Base-by-base conservation (phyloP, 495 filamentous ascomycete species). In the Lepidopterella palustris region DNA sequence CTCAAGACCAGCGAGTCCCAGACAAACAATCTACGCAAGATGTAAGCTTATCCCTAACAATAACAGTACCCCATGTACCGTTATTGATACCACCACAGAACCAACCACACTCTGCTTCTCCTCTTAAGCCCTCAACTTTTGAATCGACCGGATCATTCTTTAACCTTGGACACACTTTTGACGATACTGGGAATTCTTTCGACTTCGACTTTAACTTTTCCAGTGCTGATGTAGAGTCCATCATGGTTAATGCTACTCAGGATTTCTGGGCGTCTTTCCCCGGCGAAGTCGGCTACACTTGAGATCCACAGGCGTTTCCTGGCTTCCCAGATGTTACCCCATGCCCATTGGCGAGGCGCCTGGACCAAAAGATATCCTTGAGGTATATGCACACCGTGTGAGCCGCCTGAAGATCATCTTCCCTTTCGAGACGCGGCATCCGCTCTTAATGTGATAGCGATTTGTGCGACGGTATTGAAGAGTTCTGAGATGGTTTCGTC, bases 181-280 rank as follows among this genome's bases (percentile, higher is more conserved):
- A 24, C 1, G 57, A 64, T 20, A 57, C 57, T 20, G 60, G 45
- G 18, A 57, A n/a, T 13, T 29, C 25, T 4, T 54, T 61, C 31
- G 42, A 63, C 61, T 24, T 59, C 18, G 50, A 66, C 29, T 65
- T 68, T 35, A 62, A 70, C 18, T 56, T 70, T 23, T 49, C 59
- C 9, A 57, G 57, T 55, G 62, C 55, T 9, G 62, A 65, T 9
- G 49, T 70, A 45, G 63, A 69, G 24, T 51, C 55, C 2, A 57
- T 66, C 25, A 65, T 63, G 59, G 50, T 61, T 50, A 63, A 56
- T 58, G 68, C 65, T 15, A 67, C 67, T 35, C 65, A 65, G 52
- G 65, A 62, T 4, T 70, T 70, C 45, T 70, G 68, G 68, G 62
- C 49, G 8, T 53, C 55, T 9, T 70, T 70, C 45, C 65, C 65